Evolutionary conservation across 805 yeast species (phyloP).

Genomic region (Candida piceae): DNA sequence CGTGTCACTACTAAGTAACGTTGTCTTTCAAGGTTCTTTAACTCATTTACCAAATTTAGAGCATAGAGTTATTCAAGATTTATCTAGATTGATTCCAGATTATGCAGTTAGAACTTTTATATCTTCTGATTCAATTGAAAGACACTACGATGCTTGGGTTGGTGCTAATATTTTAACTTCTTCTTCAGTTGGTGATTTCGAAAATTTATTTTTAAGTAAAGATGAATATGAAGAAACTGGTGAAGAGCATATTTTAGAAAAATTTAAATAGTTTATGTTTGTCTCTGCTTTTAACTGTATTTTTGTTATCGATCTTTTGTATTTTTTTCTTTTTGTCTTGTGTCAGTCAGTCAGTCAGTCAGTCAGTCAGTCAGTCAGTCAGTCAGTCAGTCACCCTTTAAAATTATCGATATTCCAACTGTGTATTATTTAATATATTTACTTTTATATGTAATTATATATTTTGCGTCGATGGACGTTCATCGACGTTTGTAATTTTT

Average conservation of each 20-base stretch:
- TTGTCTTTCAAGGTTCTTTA: slow-evolving; percentile 60
- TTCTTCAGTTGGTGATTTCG: slow-evolving; percentile 47
- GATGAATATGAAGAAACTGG: slow-evolving; percentile 66
- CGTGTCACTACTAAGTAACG: slow-evolving; percentile 36
- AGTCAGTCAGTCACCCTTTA: no score
- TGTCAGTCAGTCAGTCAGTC: no score
- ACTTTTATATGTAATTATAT: no score
- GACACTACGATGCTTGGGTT: slow-evolving; percentile 59
- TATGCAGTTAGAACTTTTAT: slow-evolving; percentile 36
- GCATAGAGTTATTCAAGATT: slow-evolving; percentile 50
- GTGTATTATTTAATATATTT: no score
- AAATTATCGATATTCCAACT: no score
- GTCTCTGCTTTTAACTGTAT: not conserved
- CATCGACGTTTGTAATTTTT: no score
- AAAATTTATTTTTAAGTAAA: slow-evolving; percentile 56
- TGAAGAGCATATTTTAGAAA: slow-evolving; percentile 38
- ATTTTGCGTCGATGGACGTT: no score
- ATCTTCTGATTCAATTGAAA: slow-evolving; percentile 42
- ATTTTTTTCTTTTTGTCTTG: not conserved
- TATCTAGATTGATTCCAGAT: slow-evolving; percentile 50
- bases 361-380: no score
- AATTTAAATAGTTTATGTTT: slow-evolving; percentile 35
- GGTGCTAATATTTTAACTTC: slow-evolving; percentile 66
- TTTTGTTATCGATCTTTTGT: not conserved
- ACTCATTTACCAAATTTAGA: slow-evolving; percentile 51